phyloP scores from a whole-genome alignment of 106 monocot species.

The Agapanthus africanus region DNA sequence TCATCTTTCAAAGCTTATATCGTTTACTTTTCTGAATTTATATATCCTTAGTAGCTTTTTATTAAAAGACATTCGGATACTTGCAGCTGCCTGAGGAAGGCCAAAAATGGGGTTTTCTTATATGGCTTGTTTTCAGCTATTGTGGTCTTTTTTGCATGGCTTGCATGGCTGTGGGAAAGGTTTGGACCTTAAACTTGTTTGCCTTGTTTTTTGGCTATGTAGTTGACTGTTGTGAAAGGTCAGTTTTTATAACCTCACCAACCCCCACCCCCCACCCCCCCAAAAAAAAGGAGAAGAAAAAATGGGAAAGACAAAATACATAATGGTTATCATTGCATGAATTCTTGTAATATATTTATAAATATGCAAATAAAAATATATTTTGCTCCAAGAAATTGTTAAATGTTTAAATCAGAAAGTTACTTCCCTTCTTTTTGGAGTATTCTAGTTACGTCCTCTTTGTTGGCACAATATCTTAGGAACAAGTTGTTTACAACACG shows the following conservation, averaged over 20 bases:
- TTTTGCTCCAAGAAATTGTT: slow-evolving; percentile 1
- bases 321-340: neutral
- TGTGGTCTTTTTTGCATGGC: slow-evolving; percentile 66
- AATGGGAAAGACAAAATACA: neutral
- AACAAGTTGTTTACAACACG: neutral
- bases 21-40: no score
- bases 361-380: no score
- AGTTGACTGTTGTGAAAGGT: neutral
- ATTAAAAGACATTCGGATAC: neutral
- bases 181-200: slow-evolving; percentile 11
- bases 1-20: no score
- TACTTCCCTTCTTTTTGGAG: neutral
- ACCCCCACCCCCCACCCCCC: no score
- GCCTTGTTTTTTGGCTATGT: neutral
- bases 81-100: slow-evolving; percentile 76
- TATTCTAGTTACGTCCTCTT: neutral
- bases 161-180: slow-evolving; percentile 60
- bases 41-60: neutral
- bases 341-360: neutral
- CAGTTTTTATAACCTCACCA: no score
- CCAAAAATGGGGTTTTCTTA: slow-evolving; percentile 81
- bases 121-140: slow-evolving; percentile 82
- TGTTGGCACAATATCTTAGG: neutral
- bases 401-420: neutral
- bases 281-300: no score